These are phyloP conservation scores for Metschnikowia dekortorum DNA, from an alignment of 805 yeast genomes.

Conservation along the genomic window DNA sequence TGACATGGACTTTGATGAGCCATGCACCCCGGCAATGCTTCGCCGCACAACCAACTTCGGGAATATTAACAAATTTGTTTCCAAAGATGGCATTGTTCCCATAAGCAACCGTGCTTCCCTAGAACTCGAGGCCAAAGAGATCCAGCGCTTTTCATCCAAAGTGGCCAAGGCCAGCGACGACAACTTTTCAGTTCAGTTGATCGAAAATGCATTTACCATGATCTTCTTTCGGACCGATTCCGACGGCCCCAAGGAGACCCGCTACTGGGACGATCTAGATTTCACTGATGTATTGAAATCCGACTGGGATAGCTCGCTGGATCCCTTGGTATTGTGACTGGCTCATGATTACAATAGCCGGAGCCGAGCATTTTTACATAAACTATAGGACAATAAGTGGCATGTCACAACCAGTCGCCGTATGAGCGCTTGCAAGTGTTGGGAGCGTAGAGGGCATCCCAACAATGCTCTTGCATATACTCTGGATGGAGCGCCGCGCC, in stretches of 20 bases:
- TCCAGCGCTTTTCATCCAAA: slow-evolving; percentile 4
- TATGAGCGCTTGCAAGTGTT: too few species aligned
- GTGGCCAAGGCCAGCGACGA: slow-evolving; percentile 1
- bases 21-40: slow-evolving; percentile 4
- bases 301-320: slow-evolving; percentile 3
- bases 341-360: neutral
- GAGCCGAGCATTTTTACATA: neutral
- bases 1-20: slow-evolving; percentile 8
- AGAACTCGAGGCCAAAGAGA: slow-evolving; percentile 14
- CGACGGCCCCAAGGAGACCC: neutral
- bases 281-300: slow-evolving; percentile 7
- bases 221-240: slow-evolving; percentile 7
- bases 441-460: neutral
- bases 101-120: slow-evolving; percentile 14
- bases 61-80: slow-evolving; percentile 9
- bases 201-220: slow-evolving; percentile 16
- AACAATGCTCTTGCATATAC: neutral
- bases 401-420: neutral
- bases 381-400: neutral
- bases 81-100: slow-evolving; percentile 10
- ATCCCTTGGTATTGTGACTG: slow-evolving; percentile 4
- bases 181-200: slow-evolving; percentile 9
- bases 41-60: slow-evolving; percentile 13
- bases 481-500: neutral
- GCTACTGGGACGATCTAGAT: slow-evolving; percentile 16